phyloP scores from a whole-genome alignment of 2,329 filamentous ascomycete species.

The Blastomyces gilchristii region DNA sequence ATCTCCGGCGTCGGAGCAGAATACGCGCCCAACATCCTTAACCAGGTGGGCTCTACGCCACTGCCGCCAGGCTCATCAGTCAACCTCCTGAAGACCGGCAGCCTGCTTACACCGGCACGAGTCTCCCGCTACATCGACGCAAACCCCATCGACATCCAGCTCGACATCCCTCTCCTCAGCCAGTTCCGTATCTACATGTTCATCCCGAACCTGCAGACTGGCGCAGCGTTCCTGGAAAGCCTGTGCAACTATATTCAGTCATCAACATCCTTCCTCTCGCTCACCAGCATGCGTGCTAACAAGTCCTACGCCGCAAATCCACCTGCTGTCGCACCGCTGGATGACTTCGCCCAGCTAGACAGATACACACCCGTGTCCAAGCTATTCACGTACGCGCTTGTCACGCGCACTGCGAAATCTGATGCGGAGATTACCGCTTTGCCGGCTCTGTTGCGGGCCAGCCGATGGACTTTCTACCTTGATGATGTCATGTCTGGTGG shows the following conservation, averaged over 20 bases:
- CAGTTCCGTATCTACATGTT: conserved; percentile 70
- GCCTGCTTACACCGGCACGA: conserved; percentile 54
- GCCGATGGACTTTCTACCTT: conserved; percentile 62
- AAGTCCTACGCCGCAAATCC: conserved; percentile 53
- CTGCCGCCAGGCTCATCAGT: conserved; percentile 28
- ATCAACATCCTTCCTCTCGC: conserved; percentile 47
- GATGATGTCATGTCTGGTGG: conserved; percentile 50
- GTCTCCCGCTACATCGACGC: conserved; percentile 66
- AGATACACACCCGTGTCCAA: conserved; percentile 59
- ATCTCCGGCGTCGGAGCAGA: conserved; percentile 62
- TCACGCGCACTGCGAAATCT: conserved; percentile 55
- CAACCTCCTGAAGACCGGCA: conserved; percentile 32
- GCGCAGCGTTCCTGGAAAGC: conserved; percentile 48
- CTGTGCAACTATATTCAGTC: conserved; percentile 49
- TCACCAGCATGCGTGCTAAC: conserved; percentile 49
- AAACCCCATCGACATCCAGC: conserved; percentile 66
- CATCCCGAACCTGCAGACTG: conserved; percentile 50
- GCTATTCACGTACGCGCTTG: conserved; percentile 58
- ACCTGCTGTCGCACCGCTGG: conserved; percentile 47
- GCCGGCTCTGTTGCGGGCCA: conserved; percentile 51
- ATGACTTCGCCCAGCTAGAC: conserved; percentile 56
- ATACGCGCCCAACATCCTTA: conserved; percentile 56
- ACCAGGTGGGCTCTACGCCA: conserved; percentile 38
- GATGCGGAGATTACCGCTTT: conserved; percentile 57
- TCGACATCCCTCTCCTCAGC: conserved; percentile 66